Conservation (phyloP, 2,329 filamentous ascomycete species). For the Aaosphaeria arxii region DNA sequence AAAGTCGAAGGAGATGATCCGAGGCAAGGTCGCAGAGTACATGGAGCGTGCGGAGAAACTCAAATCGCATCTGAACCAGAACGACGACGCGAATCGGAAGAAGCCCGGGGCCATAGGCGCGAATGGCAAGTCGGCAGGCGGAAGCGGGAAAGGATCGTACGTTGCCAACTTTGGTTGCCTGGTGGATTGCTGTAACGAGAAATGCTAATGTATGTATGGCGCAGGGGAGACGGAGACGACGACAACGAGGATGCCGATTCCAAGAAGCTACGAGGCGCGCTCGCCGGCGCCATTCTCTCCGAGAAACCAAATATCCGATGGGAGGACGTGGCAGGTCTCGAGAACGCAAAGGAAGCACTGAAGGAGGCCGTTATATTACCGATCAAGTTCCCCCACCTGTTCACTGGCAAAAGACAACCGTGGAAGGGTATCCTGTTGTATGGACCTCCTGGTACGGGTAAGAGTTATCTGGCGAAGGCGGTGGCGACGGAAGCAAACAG, state of each 20-base stretch:
- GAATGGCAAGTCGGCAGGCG: constrained; percentile 65
- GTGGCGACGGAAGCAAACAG: constrained; percentile 98
- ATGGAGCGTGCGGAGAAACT: constrained; percentile 99
- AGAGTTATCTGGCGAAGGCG: constrained; percentile 95
- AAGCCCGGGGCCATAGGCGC: constrained; percentile 70
- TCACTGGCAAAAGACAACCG: constrained; percentile 91
- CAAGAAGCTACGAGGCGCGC: constrained; percentile 90
- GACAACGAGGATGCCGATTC: constrained; percentile 78
- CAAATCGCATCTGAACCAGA: constrained; percentile 80
- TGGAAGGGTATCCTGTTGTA: constrained; percentile 98
- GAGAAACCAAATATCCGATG: constrained; percentile 96
- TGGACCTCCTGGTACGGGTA: constrained; percentile 93
- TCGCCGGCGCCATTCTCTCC: constrained; percentile 87
- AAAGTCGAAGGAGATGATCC: constrained; percentile 95
- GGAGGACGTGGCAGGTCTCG: constrained; percentile 96
- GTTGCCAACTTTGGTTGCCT: constrained; percentile 1
- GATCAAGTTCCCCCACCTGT: constrained; percentile 97
- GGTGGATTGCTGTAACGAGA: background rate
- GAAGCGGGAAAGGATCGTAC: constrained; percentile 61
- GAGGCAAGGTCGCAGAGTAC: constrained; percentile 91
- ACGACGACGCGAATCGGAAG: constrained; percentile 64
- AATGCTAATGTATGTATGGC: constrained; percentile 6
- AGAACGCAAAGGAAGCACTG: constrained; percentile 90
- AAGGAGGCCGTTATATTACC: constrained; percentile 97
- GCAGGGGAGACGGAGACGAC: constrained; percentile 59